Evolutionary conservation across 2,329 filamentous ascomycete species (phyloP).

Genomic region (Microsporum canis): DNA sequence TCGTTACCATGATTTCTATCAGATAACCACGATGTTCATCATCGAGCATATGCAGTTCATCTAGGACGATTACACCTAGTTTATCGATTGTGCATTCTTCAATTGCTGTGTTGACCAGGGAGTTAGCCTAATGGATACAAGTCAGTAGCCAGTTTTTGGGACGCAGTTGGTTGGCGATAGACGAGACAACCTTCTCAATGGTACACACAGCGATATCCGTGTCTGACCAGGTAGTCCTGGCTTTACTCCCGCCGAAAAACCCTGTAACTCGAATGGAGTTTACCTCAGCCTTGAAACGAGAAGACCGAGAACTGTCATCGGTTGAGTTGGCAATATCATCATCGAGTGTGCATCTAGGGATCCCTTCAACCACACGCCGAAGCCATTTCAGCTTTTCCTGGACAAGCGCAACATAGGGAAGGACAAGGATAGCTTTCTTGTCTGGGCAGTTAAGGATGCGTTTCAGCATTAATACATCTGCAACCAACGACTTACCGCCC

Average conservation of each 20-base stretch:
- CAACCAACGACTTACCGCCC: slow-evolving; percentile 65
- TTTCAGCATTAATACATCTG: slow-evolving; percentile 61
- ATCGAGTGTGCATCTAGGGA: slow-evolving; percentile 30
- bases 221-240: slow-evolving; percentile 56
- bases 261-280: slow-evolving; percentile 55
- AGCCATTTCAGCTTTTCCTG: slow-evolving; percentile 71
- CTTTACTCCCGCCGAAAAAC: slow-evolving; percentile 63
- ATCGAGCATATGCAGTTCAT: slow-evolving; percentile 74
- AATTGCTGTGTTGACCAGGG: slow-evolving; percentile 60
- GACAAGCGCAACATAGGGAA: slow-evolving; percentile 68
- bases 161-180: slow-evolving; percentile 15
- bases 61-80: slow-evolving; percentile 56
- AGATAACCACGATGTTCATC: slow-evolving; percentile 66
- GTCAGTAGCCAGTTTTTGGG: not conserved
- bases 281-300: slow-evolving; percentile 44
- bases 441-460: slow-evolving; percentile 52
- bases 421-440: slow-evolving; percentile 58
- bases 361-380: slow-evolving; percentile 51
- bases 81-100: slow-evolving; percentile 56
- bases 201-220: slow-evolving; percentile 71
- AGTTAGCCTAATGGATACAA: slow-evolving; percentile 49
- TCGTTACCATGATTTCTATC: slow-evolving; percentile 62
- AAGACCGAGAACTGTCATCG: slow-evolving; percentile 26
- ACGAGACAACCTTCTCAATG: slow-evolving; percentile 54
- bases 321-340: slow-evolving; percentile 18